Evolutionary conservation across 2,329 filamentous ascomycete genomes (phyloP).

Genomic region (Ascosphaera aggregata): DNA sequence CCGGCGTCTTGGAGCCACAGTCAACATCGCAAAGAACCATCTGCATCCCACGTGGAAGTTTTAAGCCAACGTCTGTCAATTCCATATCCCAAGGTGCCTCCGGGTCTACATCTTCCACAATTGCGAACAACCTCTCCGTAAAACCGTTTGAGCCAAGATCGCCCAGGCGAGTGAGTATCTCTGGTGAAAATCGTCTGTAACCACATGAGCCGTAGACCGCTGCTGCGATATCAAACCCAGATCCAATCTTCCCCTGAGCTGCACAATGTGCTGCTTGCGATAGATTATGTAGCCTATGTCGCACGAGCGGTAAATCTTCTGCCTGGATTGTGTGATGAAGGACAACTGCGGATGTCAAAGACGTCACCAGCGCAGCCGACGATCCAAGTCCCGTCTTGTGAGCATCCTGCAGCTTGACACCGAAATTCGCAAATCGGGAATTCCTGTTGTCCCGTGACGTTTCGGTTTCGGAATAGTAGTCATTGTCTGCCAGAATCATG

Average conservation of each 20-base stretch:
- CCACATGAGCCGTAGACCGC: slow-evolving; percentile 80
- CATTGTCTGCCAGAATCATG: slow-evolving; percentile 80
- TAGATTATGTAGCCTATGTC: slow-evolving; percentile 60
- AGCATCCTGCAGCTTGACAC: slow-evolving; percentile 48
- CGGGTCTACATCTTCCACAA: slow-evolving; percentile 37
- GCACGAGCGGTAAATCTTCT: slow-evolving; percentile 24
- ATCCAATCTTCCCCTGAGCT: slow-evolving; percentile 89
- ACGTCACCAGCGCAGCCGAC: slow-evolving; percentile 78
- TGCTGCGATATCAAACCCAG: slow-evolving; percentile 82
- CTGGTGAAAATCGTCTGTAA: slow-evolving; percentile 80
- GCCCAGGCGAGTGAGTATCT: slow-evolving; percentile 42
- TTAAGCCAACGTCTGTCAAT: slow-evolving; percentile 43
- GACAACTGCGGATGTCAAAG: slow-evolving; percentile 36
- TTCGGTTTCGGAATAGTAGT: slow-evolving; percentile 70
- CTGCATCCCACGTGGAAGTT: slow-evolving; percentile 47
- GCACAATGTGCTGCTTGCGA: slow-evolving; percentile 86
- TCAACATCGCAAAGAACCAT: slow-evolving; percentile 92
- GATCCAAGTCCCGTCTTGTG: slow-evolving; percentile 95
- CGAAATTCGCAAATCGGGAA: slow-evolving; percentile 51
- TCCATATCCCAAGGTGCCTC: slow-evolving; percentile 51
- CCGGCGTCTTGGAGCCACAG: slow-evolving; percentile 76
- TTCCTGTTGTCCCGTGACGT: slow-evolving; percentile 15
- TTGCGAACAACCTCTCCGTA: slow-evolving; percentile 33
- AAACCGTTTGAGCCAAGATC: slow-evolving; percentile 46
- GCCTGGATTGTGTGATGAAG: slow-evolving; percentile 21